Base-by-base conservation (phyloP, 352 stramenopile species). In the Hyaloperonospora brassicae region DNA sequence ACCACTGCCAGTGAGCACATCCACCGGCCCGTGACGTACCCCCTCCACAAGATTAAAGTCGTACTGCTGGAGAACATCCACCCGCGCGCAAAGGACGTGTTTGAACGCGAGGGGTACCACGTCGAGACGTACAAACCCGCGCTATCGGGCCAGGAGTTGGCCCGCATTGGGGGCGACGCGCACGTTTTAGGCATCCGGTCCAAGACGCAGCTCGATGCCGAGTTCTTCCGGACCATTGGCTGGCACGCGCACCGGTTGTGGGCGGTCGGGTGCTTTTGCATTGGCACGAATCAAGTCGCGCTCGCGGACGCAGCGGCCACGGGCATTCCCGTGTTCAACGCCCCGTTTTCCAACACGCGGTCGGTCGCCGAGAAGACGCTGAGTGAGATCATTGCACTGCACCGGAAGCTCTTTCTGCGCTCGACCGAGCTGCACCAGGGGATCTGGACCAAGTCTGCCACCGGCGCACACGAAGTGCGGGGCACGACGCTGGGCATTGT, bases 11-110 rank as follows among this genome's bases (percentile, higher is more conserved):
- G 61, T 34, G 14, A 61, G 46, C 87, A 90, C 55, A 47, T 90
- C 17, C 52, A 72, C n/a, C 80, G 80, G 0, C 76, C 77, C 9
- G 79, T 87, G 61, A 86, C 77, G 44, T 88, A 84, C 50, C 80
- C 80, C 14, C 63, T 90, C 22, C 64, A 88, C 54, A 88, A 89
- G 66, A 72, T 89, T 53, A 91, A 91, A 63, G 81, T 91, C 31
- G 81, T 91, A 36, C 66, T 91, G 41, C 59, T 91, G 43, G 81
- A 91, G 52, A 91, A 91, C 54, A 91, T 91, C 66, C 81, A 91
- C 63, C 81, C 81, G 44, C 76, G 76, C 13, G 78, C 81, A 24
- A 75, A 83, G 12, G 55, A 88, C 35, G 79, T 89, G 7, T 91
- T 91, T 59, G 69, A 87, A 66, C 76, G 73, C 30, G 78, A 91